A percentile compares a stretch with the other conserved stretches of the same genome.
phyloP scores from a whole-genome alignment of 257 asterid species.

The Penstemon eatonii region DNA sequence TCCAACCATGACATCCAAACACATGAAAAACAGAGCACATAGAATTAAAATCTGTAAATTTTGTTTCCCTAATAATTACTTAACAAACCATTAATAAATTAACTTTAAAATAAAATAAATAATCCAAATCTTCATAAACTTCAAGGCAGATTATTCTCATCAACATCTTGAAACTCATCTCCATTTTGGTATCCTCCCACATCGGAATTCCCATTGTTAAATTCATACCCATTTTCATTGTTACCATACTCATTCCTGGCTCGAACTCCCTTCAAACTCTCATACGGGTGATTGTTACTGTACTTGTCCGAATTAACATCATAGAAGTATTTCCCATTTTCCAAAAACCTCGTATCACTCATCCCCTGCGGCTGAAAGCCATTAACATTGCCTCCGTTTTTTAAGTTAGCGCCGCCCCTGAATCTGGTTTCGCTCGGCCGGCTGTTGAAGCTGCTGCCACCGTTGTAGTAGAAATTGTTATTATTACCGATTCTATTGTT shows the following conservation, averaged over 20 bases:
- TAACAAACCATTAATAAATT: conserved; percentile 28
- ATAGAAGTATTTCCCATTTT: conserved; percentile 60
- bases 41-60: conserved; percentile 36
- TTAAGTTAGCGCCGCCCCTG: conserved; percentile 24
- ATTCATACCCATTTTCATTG: conserved; percentile 26
- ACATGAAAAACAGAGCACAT: conserved; percentile 26
- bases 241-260: conserved; percentile 30
- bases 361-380: conserved; percentile 61
- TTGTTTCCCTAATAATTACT: conserved; percentile 28
- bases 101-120: background rate
- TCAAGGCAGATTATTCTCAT: conserved; percentile 50
- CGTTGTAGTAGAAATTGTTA: conserved; percentile 27
- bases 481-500: background rate
- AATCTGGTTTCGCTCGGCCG: conserved; percentile 29
- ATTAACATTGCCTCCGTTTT: conserved; percentile 31
- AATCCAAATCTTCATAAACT: background rate
- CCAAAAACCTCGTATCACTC: conserved; percentile 82
- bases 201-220: conserved; percentile 29
- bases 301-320: conserved; percentile 43
- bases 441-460: conserved; percentile 34
- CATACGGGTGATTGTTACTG: conserved; percentile 51
- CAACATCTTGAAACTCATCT: conserved; percentile 47
- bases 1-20: conserved; percentile 21
- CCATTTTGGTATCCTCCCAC: conserved; percentile 35
- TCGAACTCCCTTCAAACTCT: conserved; percentile 33